Evolutionary conservation across 805 yeast genomes (phyloP), one percentile per base, ranked within the genome.

Genomic region (Hemisphaericaspora nanyangensis): DNA sequence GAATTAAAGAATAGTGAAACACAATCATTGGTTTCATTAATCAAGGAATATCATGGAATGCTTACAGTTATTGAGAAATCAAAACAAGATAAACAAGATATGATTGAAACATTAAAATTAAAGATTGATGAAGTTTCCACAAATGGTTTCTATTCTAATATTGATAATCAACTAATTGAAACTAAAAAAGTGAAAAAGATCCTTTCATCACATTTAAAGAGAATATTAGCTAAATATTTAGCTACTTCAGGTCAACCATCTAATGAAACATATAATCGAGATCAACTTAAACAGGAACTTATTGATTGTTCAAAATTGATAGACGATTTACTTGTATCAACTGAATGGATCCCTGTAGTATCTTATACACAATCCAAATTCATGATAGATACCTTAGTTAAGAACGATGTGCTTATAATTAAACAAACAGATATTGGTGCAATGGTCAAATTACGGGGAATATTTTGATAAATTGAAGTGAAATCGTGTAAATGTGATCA

Each of bases 341-440:
- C 24, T 7, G 37, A 37, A 5, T 50, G 56, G 56, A 36, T 44
- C 2, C 36, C 38, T 24, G 29, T 49, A 3, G 35, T 42, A 7
- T 35, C 41, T 5, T 13, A 37, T 29, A 27, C 8, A n/a, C 17
- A 12, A 15, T 15, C 28, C 13, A 34, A 29, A 15, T 38, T 38
- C 22, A n/a, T 41, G n/a, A 25, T 39, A 6, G 35, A 38, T 22
- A 19, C 27, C 10, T 29, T 40, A 11, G 29, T 35, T n/a, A 40
- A 20, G 7, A 40, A 40, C n/a, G 34, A 29, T 17, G 19, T 42
- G 12, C 24, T 39, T 15, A 20, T 26, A 18, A 8, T 17, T 7
- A 33, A 19, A 7, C 19, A 17, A 13, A n/a, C 26, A 6, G 6
- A 11, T 7, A 13, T 10, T 6, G 20, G 12, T 4, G 18, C 20